phyloP scores from a whole-genome alignment of 257 asterid genomes.

The Plectranthus barbatus region DNA sequence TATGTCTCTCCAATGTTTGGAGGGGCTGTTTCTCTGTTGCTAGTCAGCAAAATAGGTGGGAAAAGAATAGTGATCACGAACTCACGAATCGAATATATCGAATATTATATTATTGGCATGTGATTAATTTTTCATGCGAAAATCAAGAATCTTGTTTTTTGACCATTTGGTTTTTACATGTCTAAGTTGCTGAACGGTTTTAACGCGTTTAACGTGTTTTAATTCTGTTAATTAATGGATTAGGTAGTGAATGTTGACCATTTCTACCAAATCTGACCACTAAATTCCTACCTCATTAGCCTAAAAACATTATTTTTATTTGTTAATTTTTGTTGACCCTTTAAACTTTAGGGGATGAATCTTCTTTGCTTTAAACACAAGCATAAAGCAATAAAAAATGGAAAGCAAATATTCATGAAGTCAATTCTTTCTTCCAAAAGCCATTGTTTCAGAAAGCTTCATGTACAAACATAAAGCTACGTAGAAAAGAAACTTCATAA shows the following conservation, averaged over 20 bases:
- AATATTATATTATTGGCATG: too few species aligned
- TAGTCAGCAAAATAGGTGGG: neutral
- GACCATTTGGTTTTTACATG: too few species aligned
- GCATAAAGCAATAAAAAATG: neutral
- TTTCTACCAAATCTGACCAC: neutral
- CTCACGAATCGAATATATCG: too few species aligned
- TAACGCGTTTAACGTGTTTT: too few species aligned
- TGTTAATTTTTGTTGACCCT: too few species aligned
- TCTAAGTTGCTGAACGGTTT: too few species aligned
- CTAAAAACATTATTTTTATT: neutral
- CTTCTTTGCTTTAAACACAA: neutral
- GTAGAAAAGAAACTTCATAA: neutral
- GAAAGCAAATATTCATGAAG: neutral
- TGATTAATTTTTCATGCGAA: too few species aligned
- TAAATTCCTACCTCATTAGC: neutral
- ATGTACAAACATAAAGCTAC: constrained; percentile 10
- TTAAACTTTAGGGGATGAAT: neutral
- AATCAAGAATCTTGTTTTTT: neutral
- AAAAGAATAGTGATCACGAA: too few species aligned
- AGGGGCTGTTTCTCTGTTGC: neutral
- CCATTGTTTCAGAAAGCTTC: constrained; percentile 10
- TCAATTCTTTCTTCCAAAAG: constrained; percentile 8
- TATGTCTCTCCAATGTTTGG: neutral
- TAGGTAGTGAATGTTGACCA: neutral
- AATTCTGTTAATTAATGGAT: neutral